These are phyloP conservation scores for Amanita molliuscula DNA, from an alignment of 768 basidiomycete genomes.

Conservation along the genomic window DNA sequence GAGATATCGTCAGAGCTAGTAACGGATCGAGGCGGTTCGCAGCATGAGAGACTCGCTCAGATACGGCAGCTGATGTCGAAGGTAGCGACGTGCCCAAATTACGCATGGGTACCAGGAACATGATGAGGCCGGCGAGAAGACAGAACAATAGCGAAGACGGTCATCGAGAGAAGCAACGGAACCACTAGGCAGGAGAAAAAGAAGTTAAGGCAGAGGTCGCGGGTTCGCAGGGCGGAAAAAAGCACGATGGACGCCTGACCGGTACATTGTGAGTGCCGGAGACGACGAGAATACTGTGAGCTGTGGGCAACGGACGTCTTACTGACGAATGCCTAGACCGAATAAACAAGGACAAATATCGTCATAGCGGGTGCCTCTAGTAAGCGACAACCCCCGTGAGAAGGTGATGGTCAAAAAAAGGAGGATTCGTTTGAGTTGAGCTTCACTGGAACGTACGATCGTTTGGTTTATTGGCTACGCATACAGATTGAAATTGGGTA, in stretches of 20 bases:
- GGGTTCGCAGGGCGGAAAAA: constrained; percentile 48
- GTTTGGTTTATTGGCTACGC: no score
- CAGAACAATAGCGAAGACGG: constrained; percentile 55
- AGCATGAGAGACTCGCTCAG: constrained; percentile 4
- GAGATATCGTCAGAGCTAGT: constrained; percentile 76
- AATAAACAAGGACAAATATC: constrained; percentile 3
- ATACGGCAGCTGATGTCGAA: constrained; percentile 22
- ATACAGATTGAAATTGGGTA: no score
- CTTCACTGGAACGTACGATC: no score
- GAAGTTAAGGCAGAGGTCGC: constrained; percentile 31
- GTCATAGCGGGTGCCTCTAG: no score
- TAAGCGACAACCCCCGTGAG: no score
- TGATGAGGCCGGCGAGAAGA: constrained; percentile 31
- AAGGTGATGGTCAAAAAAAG: no score
- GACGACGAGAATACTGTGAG: neutral
- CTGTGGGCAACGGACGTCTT: constrained; percentile 33
- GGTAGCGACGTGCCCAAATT: constrained; percentile 41
- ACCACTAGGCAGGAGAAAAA: constrained; percentile 48
- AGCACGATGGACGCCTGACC: constrained; percentile 61
- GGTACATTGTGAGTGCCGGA: neutral
- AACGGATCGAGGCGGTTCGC: constrained; percentile 30
- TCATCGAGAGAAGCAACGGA: constrained; percentile 78
- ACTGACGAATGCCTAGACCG: constrained; percentile 45
- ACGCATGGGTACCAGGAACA: constrained; percentile 29
- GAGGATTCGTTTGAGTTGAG: no score